These are phyloP conservation scores for Millerago galiae DNA, from an alignment of 805 yeast species.

Conservation along the genomic window DNA sequence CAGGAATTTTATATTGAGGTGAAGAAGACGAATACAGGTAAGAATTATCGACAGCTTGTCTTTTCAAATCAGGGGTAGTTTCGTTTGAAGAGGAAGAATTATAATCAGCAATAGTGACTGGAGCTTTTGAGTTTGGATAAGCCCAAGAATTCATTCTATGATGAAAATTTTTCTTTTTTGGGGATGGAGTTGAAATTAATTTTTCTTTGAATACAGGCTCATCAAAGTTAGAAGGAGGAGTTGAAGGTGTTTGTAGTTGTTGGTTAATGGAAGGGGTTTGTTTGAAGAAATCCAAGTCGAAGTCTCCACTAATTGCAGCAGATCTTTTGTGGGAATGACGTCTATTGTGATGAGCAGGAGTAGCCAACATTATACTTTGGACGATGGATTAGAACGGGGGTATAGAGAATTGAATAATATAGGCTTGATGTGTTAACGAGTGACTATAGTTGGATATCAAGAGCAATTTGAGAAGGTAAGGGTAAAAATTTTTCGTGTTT, in stretches of 20 bases:
- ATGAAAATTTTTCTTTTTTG: conserved; percentile 24
- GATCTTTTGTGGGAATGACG: conserved; percentile 81
- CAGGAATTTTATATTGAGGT: conserved; percentile 33
- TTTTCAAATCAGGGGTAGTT: conserved; percentile 21
- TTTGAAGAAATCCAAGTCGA: conserved; percentile 37
- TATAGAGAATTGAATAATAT: too few species aligned
- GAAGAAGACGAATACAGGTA: neutral
- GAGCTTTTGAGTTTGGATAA: conserved; percentile 13
- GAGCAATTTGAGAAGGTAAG: too few species aligned
- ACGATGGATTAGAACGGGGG: too few species aligned
- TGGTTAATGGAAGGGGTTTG: conserved; percentile 16
- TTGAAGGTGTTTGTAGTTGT: conserved; percentile 5
- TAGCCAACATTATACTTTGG: conserved; percentile 19
- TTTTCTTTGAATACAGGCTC: neutral
- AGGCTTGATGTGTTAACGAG: too few species aligned
- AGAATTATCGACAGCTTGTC: conserved; percentile 3
- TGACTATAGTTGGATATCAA: too few species aligned
- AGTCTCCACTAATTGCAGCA: conserved; percentile 85
- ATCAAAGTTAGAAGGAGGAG: neutral
- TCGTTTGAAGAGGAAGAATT: conserved; percentile 19
- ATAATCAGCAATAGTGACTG: neutral
- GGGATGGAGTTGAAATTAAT: conserved; percentile 15
- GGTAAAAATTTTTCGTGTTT: too few species aligned
- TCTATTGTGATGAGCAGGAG: conserved; percentile 27
- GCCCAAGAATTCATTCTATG: conserved; percentile 35